Conservation (phyloP, 805 yeast genomes). For the Phaffomyces antillensis region DNA sequence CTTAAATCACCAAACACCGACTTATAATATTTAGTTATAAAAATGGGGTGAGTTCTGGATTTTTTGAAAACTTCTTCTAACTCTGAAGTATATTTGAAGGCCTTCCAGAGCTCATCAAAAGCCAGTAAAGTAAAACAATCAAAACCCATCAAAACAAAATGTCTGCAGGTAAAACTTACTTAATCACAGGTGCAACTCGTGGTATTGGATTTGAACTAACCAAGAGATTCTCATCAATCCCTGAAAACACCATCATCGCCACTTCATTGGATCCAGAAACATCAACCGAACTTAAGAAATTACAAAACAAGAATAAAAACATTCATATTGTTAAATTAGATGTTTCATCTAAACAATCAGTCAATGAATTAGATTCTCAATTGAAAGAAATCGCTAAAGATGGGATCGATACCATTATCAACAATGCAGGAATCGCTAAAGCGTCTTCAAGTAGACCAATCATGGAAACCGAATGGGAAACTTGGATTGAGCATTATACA, state of each 20-base stretch:
- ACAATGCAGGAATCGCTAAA: slow-evolving; percentile 12
- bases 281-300: background rate
- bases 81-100: too few relatives aligned
- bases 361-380: slow-evolving; percentile 1
- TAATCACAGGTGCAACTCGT: slow-evolving; percentile 6
- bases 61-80: too few relatives aligned
- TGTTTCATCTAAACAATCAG: slow-evolving; percentile 8
- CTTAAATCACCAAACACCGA: too few relatives aligned
- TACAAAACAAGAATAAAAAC: slow-evolving; percentile 2
- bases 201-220: slow-evolving; percentile 6
- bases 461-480: background rate
- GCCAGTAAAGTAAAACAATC: background rate
- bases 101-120: too few relatives aligned
- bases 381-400: slow-evolving; percentile 2
- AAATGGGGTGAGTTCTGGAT: too few relatives aligned
- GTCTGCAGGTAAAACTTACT: background rate
- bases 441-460: background rate
- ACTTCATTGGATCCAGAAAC: background rate
- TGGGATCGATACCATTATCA: slow-evolving; percentile 11
- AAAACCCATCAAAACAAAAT: too few relatives aligned
- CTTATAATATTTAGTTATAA: too few relatives aligned
- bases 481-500: background rate
- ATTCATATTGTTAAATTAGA: slow-evolving; percentile 9
- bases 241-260: slow-evolving; percentile 1
- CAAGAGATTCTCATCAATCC: background rate